Percentiles rank a stretch among this genome's conserved stretches.
Conservation (phyloP, 768 basidiomycete genomes). For the Chiua virens region DNA sequence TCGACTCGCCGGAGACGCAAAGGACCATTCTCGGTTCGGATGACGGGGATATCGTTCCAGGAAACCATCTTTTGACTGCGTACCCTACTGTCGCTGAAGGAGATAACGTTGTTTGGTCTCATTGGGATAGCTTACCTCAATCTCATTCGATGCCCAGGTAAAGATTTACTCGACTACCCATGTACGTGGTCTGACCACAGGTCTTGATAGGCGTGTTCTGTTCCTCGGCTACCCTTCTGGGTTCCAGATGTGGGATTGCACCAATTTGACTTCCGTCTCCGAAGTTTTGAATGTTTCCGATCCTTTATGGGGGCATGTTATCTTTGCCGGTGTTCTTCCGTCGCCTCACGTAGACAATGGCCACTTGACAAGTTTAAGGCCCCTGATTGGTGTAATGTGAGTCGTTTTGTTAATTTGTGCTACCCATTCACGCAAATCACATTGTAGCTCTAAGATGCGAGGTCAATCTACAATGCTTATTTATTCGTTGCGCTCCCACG, state of each 20-base stretch:
- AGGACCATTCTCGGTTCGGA: constrained; percentile 17
- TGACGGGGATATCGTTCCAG: constrained; percentile 19
- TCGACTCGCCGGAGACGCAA: constrained; percentile 16
- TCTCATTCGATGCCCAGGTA: constrained; percentile 19
- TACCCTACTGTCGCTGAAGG: constrained; percentile 33
- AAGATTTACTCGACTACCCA: neutral
- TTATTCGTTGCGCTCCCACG: constrained; percentile 50
- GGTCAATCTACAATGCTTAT: constrained; percentile 34
- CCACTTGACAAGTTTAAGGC: constrained; percentile 31
- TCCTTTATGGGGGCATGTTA: constrained; percentile 34
- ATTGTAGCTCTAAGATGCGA: constrained; percentile 23
- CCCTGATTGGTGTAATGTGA: constrained; percentile 37
- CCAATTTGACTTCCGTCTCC: constrained; percentile 46
- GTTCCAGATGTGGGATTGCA: constrained; percentile 64
- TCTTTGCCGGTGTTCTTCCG: constrained; percentile 44
- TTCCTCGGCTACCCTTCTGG: constrained; percentile 53
- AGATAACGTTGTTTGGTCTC: constrained; percentile 34
- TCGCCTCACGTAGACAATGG: constrained; percentile 29
- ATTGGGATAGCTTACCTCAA: constrained; percentile 31
- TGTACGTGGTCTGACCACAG: constrained; percentile 5
- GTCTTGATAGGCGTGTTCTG: constrained; percentile 41
- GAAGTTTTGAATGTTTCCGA: constrained; percentile 55
- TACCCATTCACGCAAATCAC: constrained; percentile 1
- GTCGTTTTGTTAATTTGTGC: constrained; percentile 12
- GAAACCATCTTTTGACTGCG: constrained; percentile 16